Base-by-base conservation (phyloP, 441 rosid species). In the Manihot esculenta region DNA sequence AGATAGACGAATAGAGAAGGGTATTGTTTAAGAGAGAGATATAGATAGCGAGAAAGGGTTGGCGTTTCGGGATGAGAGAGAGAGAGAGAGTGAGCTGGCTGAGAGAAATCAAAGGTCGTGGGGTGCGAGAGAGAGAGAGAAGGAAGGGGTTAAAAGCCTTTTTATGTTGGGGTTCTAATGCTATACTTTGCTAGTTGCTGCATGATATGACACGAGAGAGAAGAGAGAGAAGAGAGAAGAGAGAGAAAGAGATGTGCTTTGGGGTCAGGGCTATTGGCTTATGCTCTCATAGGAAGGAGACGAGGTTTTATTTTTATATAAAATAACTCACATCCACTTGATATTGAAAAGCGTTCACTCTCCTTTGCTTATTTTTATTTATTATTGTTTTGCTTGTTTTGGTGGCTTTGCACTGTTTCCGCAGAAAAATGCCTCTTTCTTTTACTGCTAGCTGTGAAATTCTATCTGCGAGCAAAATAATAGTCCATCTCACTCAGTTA, bases 201-300 rank as follows among this genome's bases (percentile, higher is more conserved):
- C 92, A 87, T 86, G 97, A 91, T 72, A 84, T 80, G 91, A 86
- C 93, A 78, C 72, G 75, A 80, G 83, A 82, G 76, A 68, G 42
- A 54, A n/a, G n/a, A n/a, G n/a, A n/a, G n/a, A n/a, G n/a, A 68
- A 64, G n/a, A n/a, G 7, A 41, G 24, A 57, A 5, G 55, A 59
- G 35, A 69, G 55, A 24, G 24, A 38, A 15, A 14, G 27, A 67
- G 68, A 17, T 53, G 41, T 78, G 79, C 72, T 78, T 74, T 67
- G 77, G 72, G 75, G 75, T 72, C 74, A 80, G 74, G 66, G 63
- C 75, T 68, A 61, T 72, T 72, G 56, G 77, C 67, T 71, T 71
- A 44, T 71, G 61, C 2, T 77, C 77, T 63, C 85, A 49, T 57
- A 4, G 75, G 76, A 81, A 78, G 81, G 64, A 63, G 74, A 75